Percentiles rank a stretch among this genome's conserved stretches.
Conservation (phyloP, 2,329 filamentous ascomycete genomes). For the Neurospora sp. region DNA sequence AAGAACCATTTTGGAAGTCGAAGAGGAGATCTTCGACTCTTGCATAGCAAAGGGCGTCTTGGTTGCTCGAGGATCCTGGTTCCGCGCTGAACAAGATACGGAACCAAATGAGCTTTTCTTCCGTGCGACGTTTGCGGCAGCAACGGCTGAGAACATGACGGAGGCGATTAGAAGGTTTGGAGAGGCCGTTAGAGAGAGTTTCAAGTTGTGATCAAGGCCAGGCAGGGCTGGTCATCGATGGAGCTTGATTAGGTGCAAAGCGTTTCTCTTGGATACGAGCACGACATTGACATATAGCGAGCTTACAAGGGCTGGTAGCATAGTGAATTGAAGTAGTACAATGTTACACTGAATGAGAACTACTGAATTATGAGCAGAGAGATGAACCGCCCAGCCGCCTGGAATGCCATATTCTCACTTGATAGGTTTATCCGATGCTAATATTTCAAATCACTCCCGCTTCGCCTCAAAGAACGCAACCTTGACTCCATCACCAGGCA, state of each 20-base stretch:
- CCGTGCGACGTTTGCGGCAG: slow-evolving; percentile 80
- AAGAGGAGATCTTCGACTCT: slow-evolving; percentile 76
- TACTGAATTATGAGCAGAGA: background rate
- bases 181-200: slow-evolving; percentile 55
- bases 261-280: background rate
- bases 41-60: slow-evolving; percentile 70
- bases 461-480: slow-evolving; percentile 44
- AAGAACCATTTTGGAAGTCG: slow-evolving; percentile 54
- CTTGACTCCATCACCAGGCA: slow-evolving; percentile 47
- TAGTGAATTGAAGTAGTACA: background rate
- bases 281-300: background rate
- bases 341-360: background rate
- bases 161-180: slow-evolving; percentile 69
- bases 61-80: slow-evolving; percentile 82
- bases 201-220: slow-evolving; percentile 19
- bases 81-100: slow-evolving; percentile 61
- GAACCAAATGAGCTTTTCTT: slow-evolving; percentile 65
- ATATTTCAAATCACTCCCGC: slow-evolving; percentile 8
- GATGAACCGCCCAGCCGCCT: background rate
- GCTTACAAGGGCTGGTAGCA: background rate
- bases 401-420: background rate
- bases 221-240: background rate
- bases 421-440: background rate
- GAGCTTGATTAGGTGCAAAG: background rate
- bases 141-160: slow-evolving; percentile 58